Conservation (phyloP, 2,329 filamentous ascomycete genomes). For the Sarocladium oryzae region DNA sequence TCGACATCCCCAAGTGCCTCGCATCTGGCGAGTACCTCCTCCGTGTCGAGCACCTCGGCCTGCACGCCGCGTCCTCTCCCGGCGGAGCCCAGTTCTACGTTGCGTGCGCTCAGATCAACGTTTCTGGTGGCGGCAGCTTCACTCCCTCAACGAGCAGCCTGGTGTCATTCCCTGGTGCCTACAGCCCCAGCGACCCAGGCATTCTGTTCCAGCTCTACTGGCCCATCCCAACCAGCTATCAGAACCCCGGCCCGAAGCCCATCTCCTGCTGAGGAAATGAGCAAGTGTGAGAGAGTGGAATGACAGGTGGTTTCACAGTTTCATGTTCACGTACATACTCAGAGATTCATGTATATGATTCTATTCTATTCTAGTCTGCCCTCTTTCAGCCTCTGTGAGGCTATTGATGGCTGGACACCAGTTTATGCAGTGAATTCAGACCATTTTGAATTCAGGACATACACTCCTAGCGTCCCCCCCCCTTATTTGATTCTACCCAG, state of each 20-base stretch:
- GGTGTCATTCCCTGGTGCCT: constrained; percentile 36
- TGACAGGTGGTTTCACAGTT: neutral
- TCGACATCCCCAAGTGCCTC: constrained; percentile 36
- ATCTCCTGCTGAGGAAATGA: constrained; percentile 3
- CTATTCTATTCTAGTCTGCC: too few relatives aligned
- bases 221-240: constrained; percentile 32
- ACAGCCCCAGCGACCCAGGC: constrained; percentile 33
- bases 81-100: constrained; percentile 42
- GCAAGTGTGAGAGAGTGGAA: neutral
- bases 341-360: neutral
- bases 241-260: constrained; percentile 12
- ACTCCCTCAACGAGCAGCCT: constrained; percentile 25
- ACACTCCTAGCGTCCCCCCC: too few relatives aligned
- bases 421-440: too few relatives aligned
- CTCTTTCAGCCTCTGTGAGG: too few relatives aligned
- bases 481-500: too few relatives aligned
- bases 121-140: constrained; percentile 34
- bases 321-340: neutral
- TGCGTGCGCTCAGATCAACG: constrained; percentile 33
- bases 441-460: too few relatives aligned
- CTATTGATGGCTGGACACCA: too few relatives aligned
- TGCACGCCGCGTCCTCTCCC: constrained; percentile 33
- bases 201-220: constrained; percentile 38
- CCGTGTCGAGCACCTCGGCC: constrained; percentile 41
- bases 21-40: constrained; percentile 41